Base-by-base conservation (phyloP, 495 filamentous ascomycete species). In the Aspergillus conjunctus region DNA sequence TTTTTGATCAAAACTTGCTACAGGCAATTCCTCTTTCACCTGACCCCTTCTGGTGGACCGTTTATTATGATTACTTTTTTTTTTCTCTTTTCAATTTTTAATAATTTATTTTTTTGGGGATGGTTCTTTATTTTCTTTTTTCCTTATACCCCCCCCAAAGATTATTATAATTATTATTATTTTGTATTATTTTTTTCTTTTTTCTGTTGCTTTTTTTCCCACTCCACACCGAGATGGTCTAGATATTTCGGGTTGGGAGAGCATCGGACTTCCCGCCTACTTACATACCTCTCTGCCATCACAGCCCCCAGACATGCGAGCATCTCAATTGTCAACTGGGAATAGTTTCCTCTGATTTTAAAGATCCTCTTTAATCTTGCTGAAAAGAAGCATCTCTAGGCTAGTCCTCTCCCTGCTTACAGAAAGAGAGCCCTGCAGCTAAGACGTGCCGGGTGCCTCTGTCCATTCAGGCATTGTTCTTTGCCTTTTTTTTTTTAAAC, bases 341-440 rank as follows among this genome's bases (percentile, higher is more conserved):
- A 51, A 41, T 18, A 44, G 51, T 22, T 26, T 56, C 51, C 10
- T 48, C 14, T 48, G 4, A 20, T 18, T 59, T 45, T 59, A 56
- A 63, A 51, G 51, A 63, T 44, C 37, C 26, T 30, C 51, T 33
- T 44, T 34, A 18, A 4, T 14, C 21, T 41, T 56, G 15, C 44
- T 22, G 44, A 57, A 60, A 53, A 45, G 46, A 39, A 59, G 46
- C 21, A 37, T 41, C 43, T 33, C 46, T 22, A 17, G 41, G 45
- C 56, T 51, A 59, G 51, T 46, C 56, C 56, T 59, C 56, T 45
- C 46, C 43, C 46, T 49, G 14, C 56, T 45, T 41, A 32, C n/a
- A n/a, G n/a, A n/a, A n/a, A n/a, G 46, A 31, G 31, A 39, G 17
- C 21, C 5, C 55, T 51, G 32, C 56, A 39, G 56, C 33, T 39